phyloP scores from a whole-genome alignment of 495 filamentous ascomycete genomes.

The Aspergillus panamensis region DNA sequence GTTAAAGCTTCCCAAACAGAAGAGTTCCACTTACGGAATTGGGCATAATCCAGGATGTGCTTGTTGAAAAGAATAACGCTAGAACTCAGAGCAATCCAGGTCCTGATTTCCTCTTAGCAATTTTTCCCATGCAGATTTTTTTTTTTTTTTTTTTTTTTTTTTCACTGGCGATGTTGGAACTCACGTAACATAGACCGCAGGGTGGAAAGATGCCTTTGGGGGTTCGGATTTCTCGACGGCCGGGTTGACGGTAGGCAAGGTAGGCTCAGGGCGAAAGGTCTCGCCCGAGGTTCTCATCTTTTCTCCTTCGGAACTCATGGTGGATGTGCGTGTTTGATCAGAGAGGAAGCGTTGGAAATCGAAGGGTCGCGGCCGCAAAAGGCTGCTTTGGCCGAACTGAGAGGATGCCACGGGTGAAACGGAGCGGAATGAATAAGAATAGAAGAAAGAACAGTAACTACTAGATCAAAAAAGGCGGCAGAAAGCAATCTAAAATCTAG shows the following conservation, averaged over 20 bases:
- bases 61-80: slow-evolving; percentile 99
- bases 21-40: slow-evolving; percentile 67
- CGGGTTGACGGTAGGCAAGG: slow-evolving; percentile 78
- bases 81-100: slow-evolving; percentile 90
- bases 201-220: slow-evolving; percentile 65
- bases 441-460: slow-evolving; percentile 8
- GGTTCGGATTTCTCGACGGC: slow-evolving; percentile 63
- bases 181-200: slow-evolving; percentile 85
- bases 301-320: slow-evolving; percentile 67
- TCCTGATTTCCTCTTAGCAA: slow-evolving; percentile 48
- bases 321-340: slow-evolving; percentile 43
- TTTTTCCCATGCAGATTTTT: background rate
- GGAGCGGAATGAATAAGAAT: slow-evolving; percentile 18
- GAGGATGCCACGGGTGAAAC: slow-evolving; percentile 45
- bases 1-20: background rate
- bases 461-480: slow-evolving; percentile 11
- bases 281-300: slow-evolving; percentile 79
- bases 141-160: background rate
- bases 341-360: slow-evolving; percentile 49
- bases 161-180: slow-evolving; percentile 42
- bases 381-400: slow-evolving; percentile 45
- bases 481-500: slow-evolving; percentile 15
- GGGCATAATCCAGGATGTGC: slow-evolving; percentile 79
- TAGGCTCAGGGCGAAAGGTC: slow-evolving; percentile 55
- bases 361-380: slow-evolving; percentile 49